These are phyloP conservation scores for Naganishia antarctica DNA, from an alignment of 768 basidiomycete species.

Conservation along the genomic window DNA sequence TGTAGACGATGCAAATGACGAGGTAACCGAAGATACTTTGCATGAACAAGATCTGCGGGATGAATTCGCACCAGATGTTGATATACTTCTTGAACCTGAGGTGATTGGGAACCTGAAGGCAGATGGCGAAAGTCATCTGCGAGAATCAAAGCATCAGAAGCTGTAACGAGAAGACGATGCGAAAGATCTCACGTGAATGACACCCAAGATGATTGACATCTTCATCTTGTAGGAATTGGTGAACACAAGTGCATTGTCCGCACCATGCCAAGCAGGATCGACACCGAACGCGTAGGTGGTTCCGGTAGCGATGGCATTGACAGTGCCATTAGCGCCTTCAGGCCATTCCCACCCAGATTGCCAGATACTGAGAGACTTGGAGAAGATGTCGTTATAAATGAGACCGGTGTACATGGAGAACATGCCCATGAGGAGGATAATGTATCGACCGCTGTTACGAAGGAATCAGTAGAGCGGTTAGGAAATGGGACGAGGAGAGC, in stretches of 20 bases:
- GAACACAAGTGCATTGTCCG: constrained; percentile 86
- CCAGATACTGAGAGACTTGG: constrained; percentile 80
- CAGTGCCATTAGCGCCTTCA: constrained; percentile 53
- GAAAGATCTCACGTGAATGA: constrained; percentile 71
- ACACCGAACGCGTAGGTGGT: constrained; percentile 85
- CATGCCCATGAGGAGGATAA: constrained; percentile 94
- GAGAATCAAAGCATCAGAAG: neutral
- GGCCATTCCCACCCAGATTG: constrained; percentile 85
- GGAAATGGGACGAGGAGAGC: constrained; percentile 46
- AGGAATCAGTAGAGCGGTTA: constrained; percentile 4
- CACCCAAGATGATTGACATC: constrained; percentile 93
- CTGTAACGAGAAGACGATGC: neutral
- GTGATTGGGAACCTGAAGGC: constrained; percentile 92
- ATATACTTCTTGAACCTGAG: constrained; percentile 79
- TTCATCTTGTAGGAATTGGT: constrained; percentile 99
- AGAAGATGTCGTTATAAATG: constrained; percentile 99
- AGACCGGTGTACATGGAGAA: constrained; percentile 96
- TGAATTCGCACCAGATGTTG: constrained; percentile 89
- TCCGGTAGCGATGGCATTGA: constrained; percentile 59
- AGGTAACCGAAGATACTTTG: constrained; percentile 98
- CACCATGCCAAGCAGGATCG: constrained; percentile 90
- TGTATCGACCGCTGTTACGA: constrained; percentile 69
- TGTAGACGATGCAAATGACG: constrained; percentile 88
- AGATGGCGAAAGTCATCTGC: constrained; percentile 98
- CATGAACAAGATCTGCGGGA: constrained; percentile 95